Evolutionary conservation across 169 alveolate species (phyloP), one percentile per base, ranked within the genome.

Genomic region (Plasmodium vivax): DNA sequence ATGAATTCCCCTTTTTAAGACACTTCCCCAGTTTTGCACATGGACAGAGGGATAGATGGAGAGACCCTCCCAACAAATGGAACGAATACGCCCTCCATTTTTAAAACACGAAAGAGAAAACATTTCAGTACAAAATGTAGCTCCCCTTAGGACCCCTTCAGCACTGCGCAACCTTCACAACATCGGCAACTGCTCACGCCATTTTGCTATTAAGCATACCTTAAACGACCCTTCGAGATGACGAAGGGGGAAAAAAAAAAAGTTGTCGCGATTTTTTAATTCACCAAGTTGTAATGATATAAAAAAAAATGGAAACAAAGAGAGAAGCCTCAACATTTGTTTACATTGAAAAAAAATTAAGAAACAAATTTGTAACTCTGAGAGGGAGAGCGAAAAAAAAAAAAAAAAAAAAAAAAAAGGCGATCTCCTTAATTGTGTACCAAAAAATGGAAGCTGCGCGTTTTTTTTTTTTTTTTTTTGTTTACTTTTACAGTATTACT

Each of bases 351-450:
- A 68, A 68, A 68, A 68, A 68, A 68, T 68, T 68, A 10, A 41
- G 77, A 68, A 68, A 30, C 77, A 68, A 68, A 68, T 68, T 68
- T 68, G n/a, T n/a, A 68, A 27, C 16, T 68, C 77, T 51, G 62
- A 23, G 62, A 51, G 62, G 7, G 19, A 47, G 58, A 47, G 4
- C 7, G 4, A 19, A 68, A 58, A 58, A 68, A 68, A 58, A 83
- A 58, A 83, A 56, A 19, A 23, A 19, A 68, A 68, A 58, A 58
- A 68, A 68, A 58, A 83, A 58, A 83, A 58, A 45, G 43, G 81
- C 36, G 3, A 68, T 19, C 77, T 27, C 77, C 77, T 27, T 23
- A 23, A 23, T 23, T 68, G 36, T 68, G 30, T 68, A 68, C 36
- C 7, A 68, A 68, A 68, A 8, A 68, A 68, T 68, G 77, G 77